Evolutionary conservation across 129 eudicot genomes (phyloP).

Genomic region (Flaveria brownii): DNA sequence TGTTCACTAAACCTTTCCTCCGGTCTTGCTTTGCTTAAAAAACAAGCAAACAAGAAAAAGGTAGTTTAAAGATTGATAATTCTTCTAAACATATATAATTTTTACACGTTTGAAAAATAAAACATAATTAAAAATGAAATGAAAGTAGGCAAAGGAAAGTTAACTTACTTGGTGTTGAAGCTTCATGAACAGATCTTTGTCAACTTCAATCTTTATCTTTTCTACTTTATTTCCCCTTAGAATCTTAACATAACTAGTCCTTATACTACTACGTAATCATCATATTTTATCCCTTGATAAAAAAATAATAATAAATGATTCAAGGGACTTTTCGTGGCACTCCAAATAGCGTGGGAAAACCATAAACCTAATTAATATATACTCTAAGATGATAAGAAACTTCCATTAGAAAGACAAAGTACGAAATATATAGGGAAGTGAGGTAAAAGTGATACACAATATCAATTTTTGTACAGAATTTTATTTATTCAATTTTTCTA

Average conservation of each 20-base stretch:
- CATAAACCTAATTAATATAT: too few relatives aligned
- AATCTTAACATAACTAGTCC: constrained; percentile 13
- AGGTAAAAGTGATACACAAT: too few relatives aligned
- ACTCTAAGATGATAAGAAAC: not conserved
- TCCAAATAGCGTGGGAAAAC: not conserved
- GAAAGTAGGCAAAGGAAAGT: constrained; percentile 2
- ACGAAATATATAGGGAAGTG: too few relatives aligned
- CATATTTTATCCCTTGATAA: not conserved
- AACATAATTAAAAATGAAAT: not conserved
- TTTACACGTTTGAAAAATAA: too few relatives aligned
- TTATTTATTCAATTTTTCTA: too few relatives aligned
- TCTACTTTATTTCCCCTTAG: not conserved
- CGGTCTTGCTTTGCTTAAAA: too few relatives aligned
- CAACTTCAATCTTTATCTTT: constrained; percentile 12
- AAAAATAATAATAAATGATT: too few relatives aligned
- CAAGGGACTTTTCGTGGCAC: not conserved
- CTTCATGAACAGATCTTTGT: constrained; percentile 29
- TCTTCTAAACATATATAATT: too few relatives aligned
- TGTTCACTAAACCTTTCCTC: too few relatives aligned
- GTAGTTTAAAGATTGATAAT: too few relatives aligned
- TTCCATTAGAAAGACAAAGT: not conserved
- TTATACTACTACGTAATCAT: not conserved
- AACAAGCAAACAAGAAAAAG: too few relatives aligned
- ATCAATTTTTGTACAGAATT: too few relatives aligned
- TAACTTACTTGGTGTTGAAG: constrained; percentile 24